Evolutionary conservation across 176 grass and related monocot species (phyloP), one percentile per base, ranked within the genome.

Genomic region (Zea mays): DNA sequence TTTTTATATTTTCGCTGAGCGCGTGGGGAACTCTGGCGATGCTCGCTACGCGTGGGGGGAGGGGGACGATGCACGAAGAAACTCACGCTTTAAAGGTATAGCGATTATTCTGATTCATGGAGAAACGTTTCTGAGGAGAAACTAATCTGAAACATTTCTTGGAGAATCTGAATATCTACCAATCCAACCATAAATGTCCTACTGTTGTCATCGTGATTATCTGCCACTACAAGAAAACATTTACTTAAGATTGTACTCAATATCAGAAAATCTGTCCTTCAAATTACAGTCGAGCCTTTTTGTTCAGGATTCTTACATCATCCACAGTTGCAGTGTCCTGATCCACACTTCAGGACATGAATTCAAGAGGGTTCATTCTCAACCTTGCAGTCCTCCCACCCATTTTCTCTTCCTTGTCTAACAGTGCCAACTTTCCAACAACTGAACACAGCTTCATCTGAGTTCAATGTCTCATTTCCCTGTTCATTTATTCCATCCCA

Each of bases 321-420:
- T 27, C 27, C 27, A 27, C 27, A 27, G n/a, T 35, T 71, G 34
- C 41, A 15, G 68, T n/a, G 16, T 71, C 2, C 17, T 27, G 3
- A 15, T 60, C 41, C 33, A 11, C 36, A 34, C 10, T 33, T 76
- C 5, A 2, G 41, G n/a, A 8, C 72, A 17, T 57, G 21, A 10
- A 62, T 76, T 69, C 52, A 43, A 51, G 73, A 69, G 42, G 59
- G 82, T 27, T 15, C 11, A 47, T 48, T 48, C 43, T 69, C 43
- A 14, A 45, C 20, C 43, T 70, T 48, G 67, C 44, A 8, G 43
- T 27, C 20, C 44, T 34, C 6, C 45, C 21, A 50, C 21, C 36
- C 11, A 6, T 69, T 71, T 35, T 35, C 21, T 50, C 6, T 33
- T 44, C 56, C n/a, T 47, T 47, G 45, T 35, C 20, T 50, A 50